Evolutionary conservation across 768 basidiomycete species (phyloP).

Genomic region (Pulveroboletus ravenelii): DNA sequence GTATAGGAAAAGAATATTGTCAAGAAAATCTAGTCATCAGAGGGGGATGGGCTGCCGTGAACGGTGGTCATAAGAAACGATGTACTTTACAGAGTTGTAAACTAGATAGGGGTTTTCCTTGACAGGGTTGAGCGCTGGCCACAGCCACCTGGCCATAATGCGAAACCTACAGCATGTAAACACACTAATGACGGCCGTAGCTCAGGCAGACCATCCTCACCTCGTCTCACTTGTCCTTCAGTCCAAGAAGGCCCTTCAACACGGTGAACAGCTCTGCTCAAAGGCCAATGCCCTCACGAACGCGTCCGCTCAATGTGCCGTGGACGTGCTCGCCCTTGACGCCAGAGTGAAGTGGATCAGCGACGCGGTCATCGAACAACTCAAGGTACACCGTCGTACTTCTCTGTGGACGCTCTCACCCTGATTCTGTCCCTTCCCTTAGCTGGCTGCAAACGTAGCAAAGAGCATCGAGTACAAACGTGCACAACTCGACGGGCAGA

Average conservation of each 20-base stretch:
- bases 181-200: slow-evolving; percentile 17
- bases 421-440: not conserved
- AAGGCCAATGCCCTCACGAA: slow-evolving; percentile 61
- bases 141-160: slow-evolving; percentile 4
- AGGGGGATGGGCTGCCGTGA: not conserved
- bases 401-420: not conserved
- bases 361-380: slow-evolving; percentile 69
- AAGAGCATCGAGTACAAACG: slow-evolving; percentile 74
- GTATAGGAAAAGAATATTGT: slow-evolving; percentile 37
- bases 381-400: slow-evolving; percentile 46
- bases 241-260: slow-evolving; percentile 78
- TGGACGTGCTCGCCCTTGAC: slow-evolving; percentile 73
- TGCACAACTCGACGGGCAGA: slow-evolving; percentile 51
- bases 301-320: slow-evolving; percentile 57
- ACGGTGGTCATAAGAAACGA: no score
- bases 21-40: slow-evolving; percentile 15
- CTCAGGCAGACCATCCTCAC: slow-evolving; percentile 45
- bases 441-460: slow-evolving; percentile 72
- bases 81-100: no score
- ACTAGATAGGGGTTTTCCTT: no score
- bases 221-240: slow-evolving; percentile 73
- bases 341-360: slow-evolving; percentile 78
- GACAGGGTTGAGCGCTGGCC: not conserved
- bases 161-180: not conserved
- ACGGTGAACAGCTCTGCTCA: slow-evolving; percentile 71